These are phyloP conservation scores for Penstemon newberryi DNA, from an alignment of 257 asterid species.

Conservation along the genomic window DNA sequence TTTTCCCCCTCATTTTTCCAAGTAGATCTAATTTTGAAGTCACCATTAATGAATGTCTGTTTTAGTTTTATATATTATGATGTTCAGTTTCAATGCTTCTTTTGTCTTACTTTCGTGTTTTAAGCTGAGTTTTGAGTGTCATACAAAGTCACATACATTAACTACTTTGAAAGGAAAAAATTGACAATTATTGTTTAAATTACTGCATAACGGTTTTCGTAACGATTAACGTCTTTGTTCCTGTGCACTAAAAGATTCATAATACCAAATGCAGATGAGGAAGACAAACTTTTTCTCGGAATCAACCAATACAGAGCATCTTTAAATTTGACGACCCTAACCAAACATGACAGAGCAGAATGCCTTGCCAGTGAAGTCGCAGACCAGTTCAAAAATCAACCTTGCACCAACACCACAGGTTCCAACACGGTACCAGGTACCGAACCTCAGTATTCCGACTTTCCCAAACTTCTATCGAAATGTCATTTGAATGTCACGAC, in stretches of 20 bases:
- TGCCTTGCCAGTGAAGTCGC: conserved; percentile 84
- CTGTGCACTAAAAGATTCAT: conserved; percentile 5
- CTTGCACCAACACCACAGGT: conserved; percentile 82
- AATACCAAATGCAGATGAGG: conserved; percentile 55
- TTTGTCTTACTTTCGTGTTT: too few relatives aligned
- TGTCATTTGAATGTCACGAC: conserved; percentile 75
- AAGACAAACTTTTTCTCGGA: conserved; percentile 63
- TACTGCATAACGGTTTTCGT: too few relatives aligned
- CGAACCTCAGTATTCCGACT: conserved; percentile 61
- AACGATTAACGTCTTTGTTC: background rate
- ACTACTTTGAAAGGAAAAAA: too few relatives aligned
- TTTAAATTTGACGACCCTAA: conserved; percentile 60
- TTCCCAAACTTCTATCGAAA: conserved; percentile 52
- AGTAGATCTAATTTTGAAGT: too few relatives aligned
- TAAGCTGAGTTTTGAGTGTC: too few relatives aligned
- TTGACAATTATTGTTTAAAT: too few relatives aligned
- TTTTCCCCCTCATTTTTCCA: too few relatives aligned
- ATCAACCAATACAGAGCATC: conserved; percentile 72
- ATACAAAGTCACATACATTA: too few relatives aligned
- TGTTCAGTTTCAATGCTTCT: too few relatives aligned
- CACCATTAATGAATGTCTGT: too few relatives aligned
- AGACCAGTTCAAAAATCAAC: conserved; percentile 62
- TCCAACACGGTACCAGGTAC: conserved; percentile 81
- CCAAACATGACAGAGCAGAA: conserved; percentile 67
- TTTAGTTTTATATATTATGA: too few relatives aligned